Evolutionary conservation across 208 protist genomes (phyloP).

Genomic region (Crithidia thermophila): DNA sequence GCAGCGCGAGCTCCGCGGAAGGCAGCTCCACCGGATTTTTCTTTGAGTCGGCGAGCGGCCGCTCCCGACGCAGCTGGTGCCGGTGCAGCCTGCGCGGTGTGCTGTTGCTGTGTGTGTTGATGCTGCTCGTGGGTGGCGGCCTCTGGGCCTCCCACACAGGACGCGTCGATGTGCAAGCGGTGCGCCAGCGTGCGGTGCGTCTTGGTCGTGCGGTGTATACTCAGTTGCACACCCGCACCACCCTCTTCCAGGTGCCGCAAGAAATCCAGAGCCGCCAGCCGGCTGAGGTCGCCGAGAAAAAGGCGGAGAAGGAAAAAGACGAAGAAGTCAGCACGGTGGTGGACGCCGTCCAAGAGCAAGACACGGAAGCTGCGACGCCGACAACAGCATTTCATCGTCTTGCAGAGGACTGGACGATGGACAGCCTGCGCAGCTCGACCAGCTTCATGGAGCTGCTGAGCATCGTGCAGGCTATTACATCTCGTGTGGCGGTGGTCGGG

Average conservation of each 20-base stretch:
- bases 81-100: not conserved
- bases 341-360: not conserved
- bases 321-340: not conserved
- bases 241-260: conserved; percentile 12
- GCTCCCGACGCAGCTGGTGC: not conserved
- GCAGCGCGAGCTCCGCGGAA: conserved; percentile 13
- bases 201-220: conserved; percentile 8
- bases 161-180: not conserved
- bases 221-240: conserved; percentile 12
- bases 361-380: not conserved
- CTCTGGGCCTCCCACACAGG: conserved; percentile 10
- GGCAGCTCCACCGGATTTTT: not conserved
- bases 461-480: conserved; percentile 26
- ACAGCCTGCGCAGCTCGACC: not conserved
- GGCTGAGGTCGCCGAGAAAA: not conserved
- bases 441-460: not conserved
- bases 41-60: not conserved
- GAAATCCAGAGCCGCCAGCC: conserved; percentile 9
- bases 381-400: too few species aligned
- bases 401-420: not conserved
- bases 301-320: not conserved
- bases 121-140: conserved; percentile 1
- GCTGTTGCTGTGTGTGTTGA: conserved; percentile 5
- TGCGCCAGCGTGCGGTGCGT: not conserved
- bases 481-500: conserved; percentile 50